phyloP scores from a whole-genome alignment of 2,329 filamentous ascomycete genomes.

The Cryphonectria naterciae region DNA sequence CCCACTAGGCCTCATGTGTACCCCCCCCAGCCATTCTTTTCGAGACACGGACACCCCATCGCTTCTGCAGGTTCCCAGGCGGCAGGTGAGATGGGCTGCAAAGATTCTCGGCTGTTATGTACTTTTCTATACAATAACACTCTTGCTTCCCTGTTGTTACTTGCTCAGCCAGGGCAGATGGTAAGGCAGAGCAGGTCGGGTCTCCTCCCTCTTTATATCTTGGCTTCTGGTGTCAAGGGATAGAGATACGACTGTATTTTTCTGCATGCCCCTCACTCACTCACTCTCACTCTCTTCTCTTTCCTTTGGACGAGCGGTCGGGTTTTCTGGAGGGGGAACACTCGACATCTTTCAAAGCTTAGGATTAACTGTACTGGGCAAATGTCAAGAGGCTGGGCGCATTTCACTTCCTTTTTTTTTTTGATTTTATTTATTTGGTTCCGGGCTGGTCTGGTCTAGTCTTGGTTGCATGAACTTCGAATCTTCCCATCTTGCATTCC shows the following conservation, averaged over 20 bases:
- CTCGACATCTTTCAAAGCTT: neutral
- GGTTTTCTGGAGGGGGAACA: neutral
- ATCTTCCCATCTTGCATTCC: slow-evolving; percentile 9
- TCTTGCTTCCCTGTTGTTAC: too few relatives aligned
- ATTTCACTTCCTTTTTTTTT: neutral
- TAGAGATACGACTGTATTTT: neutral
- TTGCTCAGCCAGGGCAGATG: neutral
- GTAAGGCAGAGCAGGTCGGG: neutral
- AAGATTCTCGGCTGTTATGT: neutral
- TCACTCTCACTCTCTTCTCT: neutral
- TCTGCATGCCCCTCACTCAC: too few relatives aligned
- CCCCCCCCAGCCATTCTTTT: neutral
- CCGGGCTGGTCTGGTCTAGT: neutral
- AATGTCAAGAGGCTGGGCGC: neutral
- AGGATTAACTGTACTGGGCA: neutral
- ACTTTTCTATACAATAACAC: neutral
- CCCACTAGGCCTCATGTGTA: neutral
- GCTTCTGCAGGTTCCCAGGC: too few relatives aligned
- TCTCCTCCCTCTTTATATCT: neutral
- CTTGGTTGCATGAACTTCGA: slow-evolving; percentile 14
- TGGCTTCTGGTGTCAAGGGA: neutral
- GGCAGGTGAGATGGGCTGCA: neutral
- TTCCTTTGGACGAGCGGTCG: neutral
- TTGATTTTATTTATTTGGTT: too few relatives aligned
- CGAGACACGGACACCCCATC: neutral